Conservation (phyloP, 352 stramenopile species). For the Peronosclerospora sorghi region DNA sequence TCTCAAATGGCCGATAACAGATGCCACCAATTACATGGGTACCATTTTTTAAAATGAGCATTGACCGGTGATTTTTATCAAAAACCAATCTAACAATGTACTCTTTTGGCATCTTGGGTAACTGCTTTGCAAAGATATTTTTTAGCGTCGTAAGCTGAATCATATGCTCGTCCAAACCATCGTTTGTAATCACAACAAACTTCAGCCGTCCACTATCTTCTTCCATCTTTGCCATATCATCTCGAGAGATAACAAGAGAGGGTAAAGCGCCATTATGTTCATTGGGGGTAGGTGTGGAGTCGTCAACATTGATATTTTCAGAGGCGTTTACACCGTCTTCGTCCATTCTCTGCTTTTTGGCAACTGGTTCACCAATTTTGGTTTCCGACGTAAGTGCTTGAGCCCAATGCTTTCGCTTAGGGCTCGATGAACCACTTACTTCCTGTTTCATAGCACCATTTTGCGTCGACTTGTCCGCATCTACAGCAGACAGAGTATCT, state of each 20-base stretch:
- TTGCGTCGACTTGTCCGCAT: background rate
- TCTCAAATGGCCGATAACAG: slow-evolving; percentile 93
- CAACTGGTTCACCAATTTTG: slow-evolving; percentile 3
- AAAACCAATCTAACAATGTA: slow-evolving; percentile 99
- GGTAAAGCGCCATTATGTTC: slow-evolving; percentile 8
- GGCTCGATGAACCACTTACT: slow-evolving; percentile 3
- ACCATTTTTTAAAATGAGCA: slow-evolving; percentile 88
- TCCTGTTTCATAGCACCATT: slow-evolving; percentile 1
- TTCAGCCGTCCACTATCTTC: slow-evolving; percentile 69
- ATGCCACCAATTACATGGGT: slow-evolving; percentile 95
- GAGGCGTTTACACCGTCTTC: background rate
- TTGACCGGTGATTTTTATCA: slow-evolving; percentile 90
- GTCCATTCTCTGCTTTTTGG: slow-evolving; percentile 36
- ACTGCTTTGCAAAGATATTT: slow-evolving; percentile 95
- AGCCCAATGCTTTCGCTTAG: slow-evolving; percentile 18
- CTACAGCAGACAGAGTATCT: background rate
- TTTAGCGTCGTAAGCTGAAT: slow-evolving; percentile 93
- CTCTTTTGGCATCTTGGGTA: slow-evolving; percentile 99
- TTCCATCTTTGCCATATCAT: slow-evolving; percentile 84
- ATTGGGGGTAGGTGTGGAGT: background rate
- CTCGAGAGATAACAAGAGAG: slow-evolving; percentile 60
- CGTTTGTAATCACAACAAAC: slow-evolving; percentile 87
- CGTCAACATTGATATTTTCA: slow-evolving; percentile 7
- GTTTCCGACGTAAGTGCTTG: slow-evolving; percentile 1
- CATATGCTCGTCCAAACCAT: slow-evolving; percentile 79